phyloP scores from a whole-genome alignment of 2,329 filamentous ascomycete species.

The Shiraia sp. region DNA sequence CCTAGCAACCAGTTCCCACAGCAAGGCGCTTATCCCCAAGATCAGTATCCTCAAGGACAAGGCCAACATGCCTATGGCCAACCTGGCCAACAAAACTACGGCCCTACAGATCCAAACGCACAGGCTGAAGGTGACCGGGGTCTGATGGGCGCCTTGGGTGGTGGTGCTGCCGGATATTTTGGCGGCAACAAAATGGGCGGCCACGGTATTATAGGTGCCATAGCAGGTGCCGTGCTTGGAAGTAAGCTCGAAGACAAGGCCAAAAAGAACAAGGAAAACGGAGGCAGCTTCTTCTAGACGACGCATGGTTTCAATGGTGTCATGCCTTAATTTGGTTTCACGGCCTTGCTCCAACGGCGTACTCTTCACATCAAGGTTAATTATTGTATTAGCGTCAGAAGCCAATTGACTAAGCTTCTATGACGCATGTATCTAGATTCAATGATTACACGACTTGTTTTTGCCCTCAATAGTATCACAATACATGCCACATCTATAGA shows the following conservation, averaged over 20 bases:
- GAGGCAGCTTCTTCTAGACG: constrained; percentile 14
- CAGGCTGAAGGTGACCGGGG: constrained; percentile 61
- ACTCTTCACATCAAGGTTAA: too few relatives aligned
- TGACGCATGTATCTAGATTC: too few relatives aligned
- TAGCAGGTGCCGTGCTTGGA: constrained; percentile 61
- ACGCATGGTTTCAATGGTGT: too few relatives aligned
- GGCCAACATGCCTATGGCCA: constrained; percentile 37
- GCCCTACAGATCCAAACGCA: constrained; percentile 50
- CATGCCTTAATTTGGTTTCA: too few relatives aligned
- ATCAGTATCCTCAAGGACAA: constrained; percentile 43
- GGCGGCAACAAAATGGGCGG: constrained; percentile 59
- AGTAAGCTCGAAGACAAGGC: constrained; percentile 59
- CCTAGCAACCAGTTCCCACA: constrained; percentile 46
- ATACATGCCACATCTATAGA: too few relatives aligned
- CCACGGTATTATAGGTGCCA: constrained; percentile 61
- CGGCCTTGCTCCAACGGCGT: too few relatives aligned
- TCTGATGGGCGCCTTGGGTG: constrained; percentile 60
- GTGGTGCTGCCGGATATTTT: constrained; percentile 60
- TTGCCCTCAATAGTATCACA: too few relatives aligned
- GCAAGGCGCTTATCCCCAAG: constrained; percentile 45
- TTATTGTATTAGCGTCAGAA: too few relatives aligned
- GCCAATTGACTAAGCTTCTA: too few relatives aligned
- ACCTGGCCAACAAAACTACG: constrained; percentile 45
- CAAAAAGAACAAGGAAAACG: constrained; percentile 47
- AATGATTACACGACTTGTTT: too few relatives aligned